phyloP scores from a whole-genome alignment of 805 yeast genomes.

The Candida sphagnicola region DNA sequence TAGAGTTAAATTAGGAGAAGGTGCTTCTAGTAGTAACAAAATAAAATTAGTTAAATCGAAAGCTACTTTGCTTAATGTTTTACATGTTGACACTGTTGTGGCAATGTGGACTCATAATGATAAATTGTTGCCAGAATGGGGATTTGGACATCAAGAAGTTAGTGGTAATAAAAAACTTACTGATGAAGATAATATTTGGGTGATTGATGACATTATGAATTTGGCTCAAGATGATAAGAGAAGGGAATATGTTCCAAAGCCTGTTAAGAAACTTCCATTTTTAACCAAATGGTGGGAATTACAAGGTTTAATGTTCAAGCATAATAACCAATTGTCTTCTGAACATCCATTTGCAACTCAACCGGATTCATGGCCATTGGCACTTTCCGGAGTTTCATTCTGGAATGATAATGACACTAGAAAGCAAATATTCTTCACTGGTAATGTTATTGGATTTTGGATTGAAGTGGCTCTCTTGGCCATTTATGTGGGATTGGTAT shows the following conservation, averaged over 20 bases:
- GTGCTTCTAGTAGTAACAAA: slow-evolving; percentile 36
- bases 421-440: slow-evolving; percentile 83
- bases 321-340: slow-evolving; percentile 80
- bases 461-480: slow-evolving; percentile 63
- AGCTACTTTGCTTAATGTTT: slow-evolving; percentile 61
- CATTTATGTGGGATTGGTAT: slow-evolving; percentile 57
- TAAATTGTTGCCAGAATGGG: slow-evolving; percentile 91
- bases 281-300: slow-evolving; percentile 85
- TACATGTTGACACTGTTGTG: slow-evolving; percentile 84
- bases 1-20: slow-evolving; percentile 53
- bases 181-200: slow-evolving; percentile 72
- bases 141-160: slow-evolving; percentile 83
- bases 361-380: slow-evolving; percentile 89
- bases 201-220: slow-evolving; percentile 62
- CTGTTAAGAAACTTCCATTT: slow-evolving; percentile 63
- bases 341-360: slow-evolving; percentile 95
- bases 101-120: slow-evolving; percentile 93
- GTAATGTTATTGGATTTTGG: slow-evolving; percentile 92
- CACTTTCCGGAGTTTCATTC: slow-evolving; percentile 88
- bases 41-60: slow-evolving; percentile 61
- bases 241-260: slow-evolving; percentile 59
- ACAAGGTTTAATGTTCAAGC: slow-evolving; percentile 85
- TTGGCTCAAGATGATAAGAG: slow-evolving; percentile 54
- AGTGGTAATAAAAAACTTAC: slow-evolving; percentile 85
- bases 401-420: slow-evolving; percentile 73